A percentile compares a stretch with the other conserved stretches of the same genome.
phyloP scores from a whole-genome alignment of 2,329 filamentous ascomycete species.

The Rhinocladiella similis region DNA sequence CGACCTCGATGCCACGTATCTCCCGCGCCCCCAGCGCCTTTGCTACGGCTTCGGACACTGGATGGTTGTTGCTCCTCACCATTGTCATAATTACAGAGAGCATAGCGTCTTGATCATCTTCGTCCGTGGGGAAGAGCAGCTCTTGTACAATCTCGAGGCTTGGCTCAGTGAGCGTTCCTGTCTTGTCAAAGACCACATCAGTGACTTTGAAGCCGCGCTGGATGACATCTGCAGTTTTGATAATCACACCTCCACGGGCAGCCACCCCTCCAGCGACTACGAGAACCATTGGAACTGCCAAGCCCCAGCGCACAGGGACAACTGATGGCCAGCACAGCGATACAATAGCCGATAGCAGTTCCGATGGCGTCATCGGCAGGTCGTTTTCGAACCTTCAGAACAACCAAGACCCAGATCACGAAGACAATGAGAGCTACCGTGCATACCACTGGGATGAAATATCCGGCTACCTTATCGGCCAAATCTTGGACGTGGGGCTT shows the following conservation, averaged over 20 bases:
- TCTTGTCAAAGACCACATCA: slow-evolving; percentile 78
- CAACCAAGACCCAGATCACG: slow-evolving; percentile 63
- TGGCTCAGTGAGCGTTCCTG: slow-evolving; percentile 69
- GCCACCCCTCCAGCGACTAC: slow-evolving; percentile 70
- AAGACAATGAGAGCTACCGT: slow-evolving; percentile 60
- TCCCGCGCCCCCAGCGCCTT: slow-evolving; percentile 38
- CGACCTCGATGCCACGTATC: slow-evolving; percentile 20
- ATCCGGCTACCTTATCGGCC: slow-evolving; percentile 66
- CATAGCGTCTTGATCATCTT: background rate
- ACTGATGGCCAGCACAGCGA: slow-evolving; percentile 71
- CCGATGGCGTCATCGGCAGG: slow-evolving; percentile 52
- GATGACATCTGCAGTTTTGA: slow-evolving; percentile 66
- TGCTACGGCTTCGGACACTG: slow-evolving; percentile 53
- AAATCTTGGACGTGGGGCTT: slow-evolving; percentile 69
- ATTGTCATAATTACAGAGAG: slow-evolving; percentile 11
- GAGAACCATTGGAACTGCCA: slow-evolving; percentile 76
- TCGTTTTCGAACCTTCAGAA: slow-evolving; percentile 41
- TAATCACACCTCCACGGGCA: slow-evolving; percentile 64
- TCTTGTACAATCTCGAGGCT: slow-evolving; percentile 44
- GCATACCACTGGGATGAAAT: slow-evolving; percentile 68
- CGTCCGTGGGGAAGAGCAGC: slow-evolving; percentile 11
- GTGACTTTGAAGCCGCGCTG: slow-evolving; percentile 62
- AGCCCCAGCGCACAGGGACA: slow-evolving; percentile 77
- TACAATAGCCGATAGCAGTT: slow-evolving; percentile 67
- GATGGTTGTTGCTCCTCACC: slow-evolving; percentile 45